phyloP scores from a whole-genome alignment of 139 green algal species.

The Micromonas commoda region DNA sequence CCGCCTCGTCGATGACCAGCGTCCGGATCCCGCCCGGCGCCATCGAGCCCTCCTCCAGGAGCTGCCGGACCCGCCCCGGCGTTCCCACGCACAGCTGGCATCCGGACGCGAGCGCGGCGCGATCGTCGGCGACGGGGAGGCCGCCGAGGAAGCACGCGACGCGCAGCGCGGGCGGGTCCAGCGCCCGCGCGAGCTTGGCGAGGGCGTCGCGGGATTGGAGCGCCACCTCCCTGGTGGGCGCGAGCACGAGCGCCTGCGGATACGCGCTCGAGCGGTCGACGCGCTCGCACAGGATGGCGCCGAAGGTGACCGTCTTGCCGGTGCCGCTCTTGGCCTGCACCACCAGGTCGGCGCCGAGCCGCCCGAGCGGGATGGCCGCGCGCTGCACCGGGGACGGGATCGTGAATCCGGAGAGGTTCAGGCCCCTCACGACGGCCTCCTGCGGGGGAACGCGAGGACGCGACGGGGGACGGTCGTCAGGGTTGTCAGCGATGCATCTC shows the following conservation, averaged over 20 bases:
- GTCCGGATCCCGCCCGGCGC: neutral
- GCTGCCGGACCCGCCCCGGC: conserved; percentile 9
- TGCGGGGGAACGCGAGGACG: neutral
- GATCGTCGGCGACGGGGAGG: conserved; percentile 3
- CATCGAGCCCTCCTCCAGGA: conserved; percentile 13
- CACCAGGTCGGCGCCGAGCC: conserved; percentile 23
- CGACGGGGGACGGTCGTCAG: neutral
- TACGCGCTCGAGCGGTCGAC: neutral
- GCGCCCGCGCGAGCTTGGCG: neutral
- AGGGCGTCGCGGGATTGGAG: neutral
- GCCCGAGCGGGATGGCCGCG: conserved; percentile 24
- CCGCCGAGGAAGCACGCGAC: conserved; percentile 11
- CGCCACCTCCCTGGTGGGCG: conserved; percentile 29
- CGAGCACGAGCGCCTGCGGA: conserved; percentile 13
- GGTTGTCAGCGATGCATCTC: neutral
- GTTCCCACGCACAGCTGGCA: conserved; percentile 19
- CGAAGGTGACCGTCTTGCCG: conserved; percentile 31
- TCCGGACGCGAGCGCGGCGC: neutral
- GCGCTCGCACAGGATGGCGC: neutral
- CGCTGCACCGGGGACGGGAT: conserved; percentile 24
- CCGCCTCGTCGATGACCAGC: conserved; percentile 27
- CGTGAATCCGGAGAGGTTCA: conserved; percentile 3
- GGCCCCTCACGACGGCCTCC: neutral
- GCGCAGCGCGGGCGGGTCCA: neutral
- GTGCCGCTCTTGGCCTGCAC: conserved; percentile 30